A percentile compares a stretch with the other conserved stretches of the same genome.
Conservation (phyloP, 805 yeast species). For the Suhomyces sp. region DNA sequence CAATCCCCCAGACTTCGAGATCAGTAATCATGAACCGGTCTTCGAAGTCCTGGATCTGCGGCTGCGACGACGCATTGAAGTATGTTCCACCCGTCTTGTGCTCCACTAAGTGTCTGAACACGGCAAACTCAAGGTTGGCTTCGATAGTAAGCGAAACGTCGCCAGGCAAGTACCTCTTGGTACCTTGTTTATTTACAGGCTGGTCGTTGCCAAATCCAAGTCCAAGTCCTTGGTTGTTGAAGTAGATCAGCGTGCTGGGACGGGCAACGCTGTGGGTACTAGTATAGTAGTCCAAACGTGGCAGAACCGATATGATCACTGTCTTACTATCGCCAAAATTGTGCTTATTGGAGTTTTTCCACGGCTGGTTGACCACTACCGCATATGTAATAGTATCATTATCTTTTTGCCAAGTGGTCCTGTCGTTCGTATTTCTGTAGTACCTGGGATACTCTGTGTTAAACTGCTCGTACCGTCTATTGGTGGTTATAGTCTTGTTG, state of each 20-base stretch:
- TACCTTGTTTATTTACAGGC: slow-evolving; percentile 50
- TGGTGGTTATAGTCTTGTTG: slow-evolving; percentile 30
- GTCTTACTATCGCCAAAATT: slow-evolving; percentile 65
- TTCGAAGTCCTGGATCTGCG: slow-evolving; percentile 47
- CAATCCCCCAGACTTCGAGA: slow-evolving; percentile 91
- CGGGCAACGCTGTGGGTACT: slow-evolving; percentile 29
- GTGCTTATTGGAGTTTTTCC: slow-evolving; percentile 71
- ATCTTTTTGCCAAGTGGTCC: slow-evolving; percentile 35
- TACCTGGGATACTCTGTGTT: slow-evolving; percentile 43
- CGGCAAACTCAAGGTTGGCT: slow-evolving; percentile 72
- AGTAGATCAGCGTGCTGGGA: slow-evolving; percentile 49
- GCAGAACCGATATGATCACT: slow-evolving; percentile 63
- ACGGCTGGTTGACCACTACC: slow-evolving; percentile 63
- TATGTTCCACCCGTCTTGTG: slow-evolving; percentile 18
- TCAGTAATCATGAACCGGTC: slow-evolving; percentile 68
- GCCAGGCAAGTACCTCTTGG: slow-evolving; percentile 58
- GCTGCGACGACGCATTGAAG: slow-evolving; percentile 25
- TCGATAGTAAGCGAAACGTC: slow-evolving; percentile 79
- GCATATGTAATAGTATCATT: slow-evolving; percentile 55
- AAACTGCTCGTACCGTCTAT: slow-evolving; percentile 51
- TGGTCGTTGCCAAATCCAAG: slow-evolving; percentile 76
- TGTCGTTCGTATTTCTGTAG: slow-evolving; percentile 22
- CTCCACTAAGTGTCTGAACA: slow-evolving; percentile 67
- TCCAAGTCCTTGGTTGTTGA: slow-evolving; percentile 74
- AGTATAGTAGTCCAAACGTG: slow-evolving; percentile 54